Evolutionary conservation across 2,329 filamentous ascomycete species (phyloP).

Genomic region (Alternaria dauci): DNA sequence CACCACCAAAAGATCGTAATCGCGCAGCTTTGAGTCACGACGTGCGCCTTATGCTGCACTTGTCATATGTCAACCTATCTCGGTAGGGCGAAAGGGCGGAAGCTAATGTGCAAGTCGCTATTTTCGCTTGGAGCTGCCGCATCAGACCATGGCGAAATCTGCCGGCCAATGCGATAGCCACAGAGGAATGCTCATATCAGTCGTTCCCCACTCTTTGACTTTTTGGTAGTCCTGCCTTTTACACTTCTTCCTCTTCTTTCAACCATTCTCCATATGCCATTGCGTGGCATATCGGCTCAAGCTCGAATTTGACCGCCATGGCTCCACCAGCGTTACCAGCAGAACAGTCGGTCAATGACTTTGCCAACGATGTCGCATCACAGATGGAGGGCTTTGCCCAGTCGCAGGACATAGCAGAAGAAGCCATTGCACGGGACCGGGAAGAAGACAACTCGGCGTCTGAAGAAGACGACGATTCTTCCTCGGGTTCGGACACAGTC

Average conservation of each 20-base stretch:
- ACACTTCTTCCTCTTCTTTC: neutral
- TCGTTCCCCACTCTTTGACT: constrained; percentile 17
- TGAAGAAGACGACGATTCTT: constrained; percentile 61
- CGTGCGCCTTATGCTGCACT: constrained; percentile 4
- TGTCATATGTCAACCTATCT: constrained; percentile 14
- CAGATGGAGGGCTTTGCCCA: constrained; percentile 44
- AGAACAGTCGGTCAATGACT: constrained; percentile 24
- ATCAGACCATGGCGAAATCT: constrained; percentile 17
- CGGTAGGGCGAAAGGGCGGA: constrained; percentile 30
- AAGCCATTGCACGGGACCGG: constrained; percentile 50
- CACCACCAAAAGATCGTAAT: neutral
- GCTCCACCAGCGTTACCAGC: constrained; percentile 21
- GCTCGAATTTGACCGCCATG: constrained; percentile 18
- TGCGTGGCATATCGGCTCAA: neutral
- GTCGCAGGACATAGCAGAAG: constrained; percentile 48
- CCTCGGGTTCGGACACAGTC: constrained; percentile 56
- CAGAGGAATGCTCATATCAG: constrained; percentile 10
- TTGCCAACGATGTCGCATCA: constrained; percentile 35
- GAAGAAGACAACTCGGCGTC: constrained; percentile 62
- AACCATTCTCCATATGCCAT: neutral
- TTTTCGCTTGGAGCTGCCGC: constrained; percentile 28
- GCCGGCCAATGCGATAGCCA: constrained; percentile 18
- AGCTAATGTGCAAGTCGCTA: constrained; percentile 24
- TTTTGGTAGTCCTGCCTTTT: constrained; percentile 8
- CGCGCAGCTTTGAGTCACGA: constrained; percentile 15